Evolutionary conservation across 768 basidiomycete genomes (phyloP).

Genomic region (Boletus edulis): DNA sequence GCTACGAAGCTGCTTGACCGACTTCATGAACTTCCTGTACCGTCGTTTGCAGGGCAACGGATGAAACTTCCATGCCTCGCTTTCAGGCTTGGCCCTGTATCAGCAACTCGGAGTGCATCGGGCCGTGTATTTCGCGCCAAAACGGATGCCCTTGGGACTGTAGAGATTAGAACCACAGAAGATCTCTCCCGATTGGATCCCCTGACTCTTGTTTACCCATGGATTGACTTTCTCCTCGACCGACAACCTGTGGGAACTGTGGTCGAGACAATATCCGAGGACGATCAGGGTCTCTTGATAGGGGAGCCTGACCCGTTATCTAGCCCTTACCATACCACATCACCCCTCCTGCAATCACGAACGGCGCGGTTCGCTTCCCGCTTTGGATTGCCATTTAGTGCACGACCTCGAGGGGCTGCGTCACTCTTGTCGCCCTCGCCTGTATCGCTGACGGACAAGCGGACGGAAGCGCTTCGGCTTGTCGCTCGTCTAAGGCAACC

Average conservation of each 20-base stretch:
- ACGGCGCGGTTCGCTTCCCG: background rate
- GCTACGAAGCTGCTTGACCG: background rate
- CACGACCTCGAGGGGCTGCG: background rate
- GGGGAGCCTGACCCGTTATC: background rate
- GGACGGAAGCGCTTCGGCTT: background rate
- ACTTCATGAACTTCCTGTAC: background rate
- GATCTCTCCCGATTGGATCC: background rate
- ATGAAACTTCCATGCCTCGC: slow-evolving; percentile 7
- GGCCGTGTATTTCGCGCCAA: background rate
- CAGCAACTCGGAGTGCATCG: background rate
- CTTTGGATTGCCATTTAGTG: background rate
- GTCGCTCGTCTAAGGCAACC: background rate
- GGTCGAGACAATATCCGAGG: background rate
- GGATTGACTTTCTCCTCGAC: slow-evolving; percentile 8
- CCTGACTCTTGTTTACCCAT: slow-evolving; percentile 2
- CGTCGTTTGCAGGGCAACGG: background rate
- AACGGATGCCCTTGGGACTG: background rate
- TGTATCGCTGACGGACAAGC: background rate
- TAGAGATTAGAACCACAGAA: background rate
- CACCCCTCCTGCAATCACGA: background rate
- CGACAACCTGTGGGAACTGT: background rate
- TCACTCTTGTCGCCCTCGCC: background rate
- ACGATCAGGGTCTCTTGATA: background rate
- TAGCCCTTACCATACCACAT: background rate
- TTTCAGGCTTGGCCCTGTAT: slow-evolving; percentile 1